A percentile compares a stretch with the other conserved stretches of the same genome.
Conservation (phyloP, 2,329 filamentous ascomycete genomes). For the Cordyceps cateniannulata region DNA sequence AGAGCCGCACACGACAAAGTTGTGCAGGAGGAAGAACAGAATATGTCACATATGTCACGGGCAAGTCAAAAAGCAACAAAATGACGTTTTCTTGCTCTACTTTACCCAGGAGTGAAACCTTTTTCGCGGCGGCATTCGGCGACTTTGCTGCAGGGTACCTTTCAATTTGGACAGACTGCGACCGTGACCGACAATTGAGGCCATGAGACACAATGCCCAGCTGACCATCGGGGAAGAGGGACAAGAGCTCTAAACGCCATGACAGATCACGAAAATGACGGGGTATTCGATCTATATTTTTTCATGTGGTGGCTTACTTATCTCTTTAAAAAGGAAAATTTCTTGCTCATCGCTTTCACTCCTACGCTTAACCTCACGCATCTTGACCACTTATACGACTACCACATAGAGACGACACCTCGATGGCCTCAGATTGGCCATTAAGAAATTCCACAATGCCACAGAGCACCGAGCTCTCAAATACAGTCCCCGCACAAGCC, state of each 20-base stretch:
- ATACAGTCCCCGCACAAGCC: neutral
- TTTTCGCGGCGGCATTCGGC: neutral
- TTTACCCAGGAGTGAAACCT: neutral
- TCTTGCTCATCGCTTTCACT: neutral
- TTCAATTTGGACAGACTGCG: neutral
- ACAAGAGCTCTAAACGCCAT: neutral
- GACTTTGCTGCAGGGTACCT: neutral
- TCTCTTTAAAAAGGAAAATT: neutral
- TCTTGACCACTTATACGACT: neutral
- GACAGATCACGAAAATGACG: neutral
- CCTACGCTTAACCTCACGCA: neutral
- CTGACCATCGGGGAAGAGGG: conserved; percentile 2
- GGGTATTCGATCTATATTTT: neutral
- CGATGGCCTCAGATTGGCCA: neutral
- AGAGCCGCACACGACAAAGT: too few species aligned
- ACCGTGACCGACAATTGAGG: conserved; percentile 1
- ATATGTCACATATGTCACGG: neutral
- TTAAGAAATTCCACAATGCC: neutral
- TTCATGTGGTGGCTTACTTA: neutral
- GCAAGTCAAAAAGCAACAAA: neutral
- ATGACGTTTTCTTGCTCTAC: neutral
- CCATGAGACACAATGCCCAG: conserved; percentile 5
- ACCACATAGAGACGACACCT: neutral
- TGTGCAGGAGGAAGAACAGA: neutral
- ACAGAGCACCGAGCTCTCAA: neutral